A percentile compares a stretch with the other conserved stretches of the same genome.
Conservation (phyloP, 1,284 basidiomycete species). For the Agroathelia rolfsii region DNA sequence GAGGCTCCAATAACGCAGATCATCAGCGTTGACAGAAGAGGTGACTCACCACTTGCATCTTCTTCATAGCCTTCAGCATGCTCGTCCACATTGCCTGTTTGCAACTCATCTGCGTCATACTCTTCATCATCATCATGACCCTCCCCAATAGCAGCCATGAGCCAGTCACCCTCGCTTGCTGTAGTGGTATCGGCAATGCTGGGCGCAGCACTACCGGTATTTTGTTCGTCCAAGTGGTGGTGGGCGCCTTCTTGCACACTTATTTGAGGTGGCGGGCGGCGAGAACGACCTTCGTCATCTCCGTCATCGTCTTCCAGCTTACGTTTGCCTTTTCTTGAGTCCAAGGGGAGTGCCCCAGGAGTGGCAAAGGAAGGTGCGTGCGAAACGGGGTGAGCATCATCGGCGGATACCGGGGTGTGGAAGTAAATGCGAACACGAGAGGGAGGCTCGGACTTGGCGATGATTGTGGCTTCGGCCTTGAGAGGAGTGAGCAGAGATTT, state of each 20-base stretch:
- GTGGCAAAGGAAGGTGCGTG: conserved; percentile 32
- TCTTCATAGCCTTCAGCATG: conserved; percentile 26
- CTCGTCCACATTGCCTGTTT: conserved; percentile 35
- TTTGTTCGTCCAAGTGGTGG: conserved; percentile 28
- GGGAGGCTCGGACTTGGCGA: conserved; percentile 36
- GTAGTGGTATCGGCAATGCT: conserved; percentile 54
- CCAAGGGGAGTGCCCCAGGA: conserved; percentile 34
- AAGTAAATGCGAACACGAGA: conserved; percentile 80
- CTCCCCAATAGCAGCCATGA: conserved; percentile 74
- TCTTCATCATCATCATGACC: conserved; percentile 40
- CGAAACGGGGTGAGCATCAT: conserved; percentile 64
- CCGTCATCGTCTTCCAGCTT: conserved; percentile 76
- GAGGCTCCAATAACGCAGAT: conserved; percentile 28
- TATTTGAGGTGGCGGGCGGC: conserved; percentile 55
- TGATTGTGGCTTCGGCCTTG: conserved; percentile 18
- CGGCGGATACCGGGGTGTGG: conserved; percentile 72
- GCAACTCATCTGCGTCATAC: conserved; percentile 35
- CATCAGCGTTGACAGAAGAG: no score
- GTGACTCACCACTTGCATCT: conserved; percentile 26
- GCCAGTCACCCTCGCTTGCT: conserved; percentile 66
- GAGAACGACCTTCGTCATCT: conserved; percentile 61
- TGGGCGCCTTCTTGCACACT: no score
- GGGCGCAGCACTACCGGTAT: conserved; percentile 38
- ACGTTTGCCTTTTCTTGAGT: conserved; percentile 67
- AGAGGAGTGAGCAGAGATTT: no score